Evolutionary conservation across 441 rosid species (phyloP), one percentile per base, ranked within the genome.

Genomic region (Gossypium davidsonii): DNA sequence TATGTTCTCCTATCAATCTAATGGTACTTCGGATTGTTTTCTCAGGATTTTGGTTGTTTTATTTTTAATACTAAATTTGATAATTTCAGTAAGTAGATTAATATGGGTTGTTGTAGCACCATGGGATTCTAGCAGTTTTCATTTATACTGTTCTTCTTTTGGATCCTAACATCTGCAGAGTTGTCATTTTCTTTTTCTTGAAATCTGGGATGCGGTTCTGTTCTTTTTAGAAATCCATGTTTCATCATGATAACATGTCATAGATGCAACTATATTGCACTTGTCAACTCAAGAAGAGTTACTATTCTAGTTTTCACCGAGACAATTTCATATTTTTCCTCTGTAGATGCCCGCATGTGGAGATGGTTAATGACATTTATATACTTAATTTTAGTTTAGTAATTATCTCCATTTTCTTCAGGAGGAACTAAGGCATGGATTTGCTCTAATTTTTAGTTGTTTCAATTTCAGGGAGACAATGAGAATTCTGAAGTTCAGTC

Each of bases 391-490:
- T 14, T 44, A 26, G 15, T 48, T 48, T 39, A 25, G 12, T 60
- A 23, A 9, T 44, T 39, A 20, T 71, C 42, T 15, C 21, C 23
- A 8, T 10, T 20, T 52, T 34, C 15, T 64, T 39, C 23, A 48
- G 31, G 52, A 65, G 34, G 73, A 64, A 60, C 72, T 48, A 61
- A 55, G 70, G 55, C 48, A 34, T 17, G 49, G 23, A 39, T 61
- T 79, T 67, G 20, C 46, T 42, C 5, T 42, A 44, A 14, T 11
- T 1, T 60, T 51, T 58, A 49, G 17, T 71, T 73, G 48, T 62
- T 77, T 68, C 66, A 21, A 26, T 74, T 83, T 70, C 82, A 85
- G 89, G 83, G 61, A 58, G 73, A 74, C 17, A 52, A 76, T 6
- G 55, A 69, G 62, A n/a, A 15, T 28, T 64, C 55, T 44, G 44